These are phyloP conservation scores for Pythium rhizo-oryzae DNA, from an alignment of 352 stramenopile species.

Conservation along the genomic window DNA sequence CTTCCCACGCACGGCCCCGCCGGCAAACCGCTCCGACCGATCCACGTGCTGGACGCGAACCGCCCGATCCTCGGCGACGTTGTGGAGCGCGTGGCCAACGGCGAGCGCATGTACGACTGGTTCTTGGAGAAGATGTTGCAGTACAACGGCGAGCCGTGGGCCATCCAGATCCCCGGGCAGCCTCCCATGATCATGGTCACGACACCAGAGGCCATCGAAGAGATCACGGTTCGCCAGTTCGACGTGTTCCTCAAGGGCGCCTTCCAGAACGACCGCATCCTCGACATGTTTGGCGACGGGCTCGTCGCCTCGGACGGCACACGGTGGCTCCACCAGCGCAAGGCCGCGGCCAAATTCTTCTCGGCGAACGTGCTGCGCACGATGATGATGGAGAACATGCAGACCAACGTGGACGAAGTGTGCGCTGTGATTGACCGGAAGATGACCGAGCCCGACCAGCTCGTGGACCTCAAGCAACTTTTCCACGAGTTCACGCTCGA, in stretches of 20 bases:
- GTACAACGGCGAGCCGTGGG: constrained; percentile 33
- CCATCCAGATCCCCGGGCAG: constrained; percentile 23
- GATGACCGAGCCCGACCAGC: neutral
- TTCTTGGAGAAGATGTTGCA: constrained; percentile 16
- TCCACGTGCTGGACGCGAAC: constrained; percentile 33
- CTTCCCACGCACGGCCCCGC: neutral
- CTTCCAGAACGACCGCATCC: constrained; percentile 29
- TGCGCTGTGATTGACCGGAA: constrained; percentile 21
- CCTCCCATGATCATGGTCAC: constrained; percentile 30
- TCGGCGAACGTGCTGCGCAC: constrained; percentile 33
- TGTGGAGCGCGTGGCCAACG: constrained; percentile 25
- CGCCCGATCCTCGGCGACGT: constrained; percentile 20
- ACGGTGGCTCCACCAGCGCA: constrained; percentile 38
- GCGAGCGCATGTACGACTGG: constrained; percentile 20
- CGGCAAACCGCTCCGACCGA: constrained; percentile 31
- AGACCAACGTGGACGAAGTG: constrained; percentile 24
- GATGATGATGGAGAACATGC: constrained; percentile 21
- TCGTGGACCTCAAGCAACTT: constrained; percentile 32
- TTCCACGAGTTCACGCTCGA: constrained; percentile 60
- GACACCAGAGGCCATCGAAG: constrained; percentile 31
- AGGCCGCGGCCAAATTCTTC: constrained; percentile 37
- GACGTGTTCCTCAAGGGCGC: constrained; percentile 37
- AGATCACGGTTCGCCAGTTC: constrained; percentile 42
- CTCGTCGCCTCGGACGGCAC: constrained; percentile 37
- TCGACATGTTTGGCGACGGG: constrained; percentile 26